phyloP scores from a whole-genome alignment of 1,284 basidiomycete genomes.

The Cryptococcus sp. region DNA sequence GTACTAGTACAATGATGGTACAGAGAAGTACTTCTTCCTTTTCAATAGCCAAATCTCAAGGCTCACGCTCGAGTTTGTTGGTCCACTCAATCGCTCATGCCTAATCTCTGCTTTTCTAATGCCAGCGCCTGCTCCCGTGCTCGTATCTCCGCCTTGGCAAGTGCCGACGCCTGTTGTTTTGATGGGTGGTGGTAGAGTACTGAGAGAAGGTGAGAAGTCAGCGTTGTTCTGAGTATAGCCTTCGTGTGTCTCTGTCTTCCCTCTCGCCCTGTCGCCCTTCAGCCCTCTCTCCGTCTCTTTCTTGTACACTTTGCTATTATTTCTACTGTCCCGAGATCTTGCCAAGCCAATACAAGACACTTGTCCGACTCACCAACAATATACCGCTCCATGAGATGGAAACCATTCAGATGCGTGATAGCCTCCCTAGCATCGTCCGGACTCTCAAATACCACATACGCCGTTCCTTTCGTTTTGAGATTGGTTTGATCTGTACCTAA shows the following conservation, averaged over 20 bases:
- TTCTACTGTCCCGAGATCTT: background rate
- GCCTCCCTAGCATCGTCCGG: conserved; percentile 84
- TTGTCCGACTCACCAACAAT: conserved; percentile 65
- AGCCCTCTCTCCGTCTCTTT: background rate
- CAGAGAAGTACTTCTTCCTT: too few relatives aligned
- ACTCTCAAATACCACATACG: conserved; percentile 70
- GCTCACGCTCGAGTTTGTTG: background rate
- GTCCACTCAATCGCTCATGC: conserved; percentile 27
- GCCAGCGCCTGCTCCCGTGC: conserved; percentile 87
- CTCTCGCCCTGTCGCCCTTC: background rate
- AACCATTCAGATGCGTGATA: conserved; percentile 93
- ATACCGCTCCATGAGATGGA: conserved; percentile 97
- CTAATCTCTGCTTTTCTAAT: conserved; percentile 74
- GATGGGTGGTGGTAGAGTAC: conserved; percentile 97
- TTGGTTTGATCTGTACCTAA: conserved; percentile 73
- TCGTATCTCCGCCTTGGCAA: conserved; percentile 86
- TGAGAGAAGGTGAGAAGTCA: conserved; percentile 27
- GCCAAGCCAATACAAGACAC: background rate
- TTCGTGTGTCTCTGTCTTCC: background rate
- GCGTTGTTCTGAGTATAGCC: background rate
- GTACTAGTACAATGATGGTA: background rate
- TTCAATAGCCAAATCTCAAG: background rate
- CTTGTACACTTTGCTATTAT: background rate
- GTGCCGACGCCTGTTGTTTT: conserved; percentile 83
- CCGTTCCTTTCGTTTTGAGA: conserved; percentile 90